These are phyloP conservation scores for Solanum okadae DNA, from an alignment of 257 asterid genomes.

Conservation along the genomic window DNA sequence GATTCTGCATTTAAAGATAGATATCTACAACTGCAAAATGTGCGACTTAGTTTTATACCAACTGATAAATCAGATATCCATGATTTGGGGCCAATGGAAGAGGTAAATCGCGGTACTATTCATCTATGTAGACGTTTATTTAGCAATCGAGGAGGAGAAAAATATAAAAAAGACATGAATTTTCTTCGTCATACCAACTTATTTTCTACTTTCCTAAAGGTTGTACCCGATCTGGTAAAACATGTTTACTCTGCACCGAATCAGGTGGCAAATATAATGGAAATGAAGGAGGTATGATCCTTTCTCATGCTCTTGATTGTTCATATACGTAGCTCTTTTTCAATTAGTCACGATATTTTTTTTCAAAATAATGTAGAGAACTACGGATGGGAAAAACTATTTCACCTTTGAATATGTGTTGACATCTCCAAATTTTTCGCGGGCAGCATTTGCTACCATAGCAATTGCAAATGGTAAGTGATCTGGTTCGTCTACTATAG, in stretches of 20 bases:
- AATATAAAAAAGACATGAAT: not conserved
- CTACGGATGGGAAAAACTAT: constrained; percentile 58
- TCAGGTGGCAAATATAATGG: constrained; percentile 50
- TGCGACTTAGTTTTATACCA: constrained; percentile 73
- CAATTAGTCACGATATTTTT: not conserved
- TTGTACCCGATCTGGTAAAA: constrained; percentile 38
- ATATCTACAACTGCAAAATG: constrained; percentile 72
- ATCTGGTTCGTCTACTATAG: not conserved
- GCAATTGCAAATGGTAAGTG: constrained; percentile 71
- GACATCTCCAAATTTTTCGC: constrained; percentile 55
- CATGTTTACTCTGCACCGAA: constrained; percentile 76
- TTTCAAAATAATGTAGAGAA: constrained; percentile 40
- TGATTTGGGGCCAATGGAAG: constrained; percentile 75
- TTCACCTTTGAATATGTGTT: constrained; percentile 68
- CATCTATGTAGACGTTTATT: not conserved
- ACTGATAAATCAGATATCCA: constrained; percentile 67
- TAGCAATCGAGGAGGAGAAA: not conserved
- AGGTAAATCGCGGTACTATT: constrained; percentile 23
- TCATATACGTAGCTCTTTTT: not conserved
- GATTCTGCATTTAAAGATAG: constrained; percentile 92
- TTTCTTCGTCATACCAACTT: not conserved
- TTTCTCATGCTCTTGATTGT: not conserved
- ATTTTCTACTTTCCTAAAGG: constrained; percentile 22
- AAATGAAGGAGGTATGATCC: constrained; percentile 60
- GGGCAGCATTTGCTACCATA: constrained; percentile 85